Conservation (phyloP, 768 basidiomycete species). For the Saitozyma podzolica region DNA sequence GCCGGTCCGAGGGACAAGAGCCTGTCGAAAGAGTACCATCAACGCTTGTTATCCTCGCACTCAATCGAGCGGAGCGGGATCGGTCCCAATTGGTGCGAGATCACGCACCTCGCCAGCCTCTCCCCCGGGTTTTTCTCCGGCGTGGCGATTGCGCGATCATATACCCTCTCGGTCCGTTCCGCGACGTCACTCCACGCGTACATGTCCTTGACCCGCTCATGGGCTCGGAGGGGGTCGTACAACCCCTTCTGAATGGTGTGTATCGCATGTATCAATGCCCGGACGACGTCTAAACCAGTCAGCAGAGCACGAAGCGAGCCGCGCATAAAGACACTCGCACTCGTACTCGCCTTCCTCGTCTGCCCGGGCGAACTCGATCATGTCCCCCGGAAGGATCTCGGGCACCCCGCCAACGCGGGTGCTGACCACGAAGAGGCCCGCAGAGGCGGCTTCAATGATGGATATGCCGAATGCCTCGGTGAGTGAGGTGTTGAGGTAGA, state of each 20-base stretch:
- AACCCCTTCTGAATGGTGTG: conserved; percentile 64
- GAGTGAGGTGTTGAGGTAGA: conserved; percentile 92
- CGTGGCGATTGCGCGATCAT: conserved; percentile 65
- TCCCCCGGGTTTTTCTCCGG: conserved; percentile 72
- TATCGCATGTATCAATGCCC: conserved; percentile 79
- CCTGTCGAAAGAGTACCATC: conserved; percentile 59
- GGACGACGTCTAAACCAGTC: conserved; percentile 67
- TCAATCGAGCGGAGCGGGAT: too few relatives aligned
- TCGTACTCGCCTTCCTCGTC: conserved; percentile 78
- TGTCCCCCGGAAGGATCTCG: conserved; percentile 86
- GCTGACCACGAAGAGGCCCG: conserved; percentile 89
- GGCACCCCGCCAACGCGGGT: conserved; percentile 94
- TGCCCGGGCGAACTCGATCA: conserved; percentile 92
- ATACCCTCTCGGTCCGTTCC: conserved; percentile 78
- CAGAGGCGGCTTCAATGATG: conserved; percentile 94
- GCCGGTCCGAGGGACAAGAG: conserved; percentile 70
- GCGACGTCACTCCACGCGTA: conserved; percentile 86
- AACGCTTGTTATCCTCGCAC: background rate
- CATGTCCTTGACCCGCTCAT: conserved; percentile 72
- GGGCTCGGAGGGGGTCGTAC: conserved; percentile 75
- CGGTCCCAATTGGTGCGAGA: too few relatives aligned
- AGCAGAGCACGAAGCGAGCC: background rate
- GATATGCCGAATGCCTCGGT: conserved; percentile 97
- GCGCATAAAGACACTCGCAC: background rate
- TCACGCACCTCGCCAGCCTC: conserved; percentile 71